phyloP scores from a whole-genome alignment of 805 yeast species.

The Cyberlindnera euphorbiiphila region DNA sequence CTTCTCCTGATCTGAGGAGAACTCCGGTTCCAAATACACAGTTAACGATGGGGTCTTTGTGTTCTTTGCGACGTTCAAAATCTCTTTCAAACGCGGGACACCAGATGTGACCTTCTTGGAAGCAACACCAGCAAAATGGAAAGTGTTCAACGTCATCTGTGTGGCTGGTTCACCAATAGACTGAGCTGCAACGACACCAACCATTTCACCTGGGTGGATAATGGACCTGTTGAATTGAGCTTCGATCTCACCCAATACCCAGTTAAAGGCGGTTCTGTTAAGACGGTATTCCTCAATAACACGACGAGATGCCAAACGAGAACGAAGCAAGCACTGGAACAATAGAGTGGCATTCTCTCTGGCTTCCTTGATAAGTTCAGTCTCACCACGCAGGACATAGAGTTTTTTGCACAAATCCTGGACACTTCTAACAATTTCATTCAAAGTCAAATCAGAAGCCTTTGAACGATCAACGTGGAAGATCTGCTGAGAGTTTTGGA shows the following conservation, averaged over 20 bases:
- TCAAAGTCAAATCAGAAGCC: conserved; percentile 85
- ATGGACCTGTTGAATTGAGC: conserved; percentile 87
- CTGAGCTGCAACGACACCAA: conserved; percentile 96
- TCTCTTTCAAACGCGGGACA: conserved; percentile 97
- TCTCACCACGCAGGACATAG: conserved; percentile 78
- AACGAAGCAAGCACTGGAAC: conserved; percentile 88
- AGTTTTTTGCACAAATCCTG: conserved; percentile 62
- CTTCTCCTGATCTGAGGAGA: conserved; percentile 83
- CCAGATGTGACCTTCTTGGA: conserved; percentile 95
- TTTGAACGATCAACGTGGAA: conserved; percentile 89
- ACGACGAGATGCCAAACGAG: conserved; percentile 87
- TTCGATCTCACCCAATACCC: conserved; percentile 94
- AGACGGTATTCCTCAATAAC: conserved; percentile 87
- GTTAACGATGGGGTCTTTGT: conserved; percentile 99
- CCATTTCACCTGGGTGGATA: conserved; percentile 98
- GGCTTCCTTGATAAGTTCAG: conserved; percentile 72
- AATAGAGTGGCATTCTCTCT: conserved; percentile 87
- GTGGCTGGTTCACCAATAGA: conserved; percentile 98
- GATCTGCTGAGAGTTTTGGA: conserved; percentile 96
- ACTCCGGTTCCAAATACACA: conserved; percentile 78
- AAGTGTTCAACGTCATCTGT: conserved; percentile 95
- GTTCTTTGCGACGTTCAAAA: conserved; percentile 95
- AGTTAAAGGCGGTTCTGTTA: conserved; percentile 82
- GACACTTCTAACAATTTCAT: conserved; percentile 74
- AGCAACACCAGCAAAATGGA: conserved; percentile 98